Base-by-base conservation (phyloP, 2,329 filamentous ascomycete species). In the Fusarium vanettenii region DNA sequence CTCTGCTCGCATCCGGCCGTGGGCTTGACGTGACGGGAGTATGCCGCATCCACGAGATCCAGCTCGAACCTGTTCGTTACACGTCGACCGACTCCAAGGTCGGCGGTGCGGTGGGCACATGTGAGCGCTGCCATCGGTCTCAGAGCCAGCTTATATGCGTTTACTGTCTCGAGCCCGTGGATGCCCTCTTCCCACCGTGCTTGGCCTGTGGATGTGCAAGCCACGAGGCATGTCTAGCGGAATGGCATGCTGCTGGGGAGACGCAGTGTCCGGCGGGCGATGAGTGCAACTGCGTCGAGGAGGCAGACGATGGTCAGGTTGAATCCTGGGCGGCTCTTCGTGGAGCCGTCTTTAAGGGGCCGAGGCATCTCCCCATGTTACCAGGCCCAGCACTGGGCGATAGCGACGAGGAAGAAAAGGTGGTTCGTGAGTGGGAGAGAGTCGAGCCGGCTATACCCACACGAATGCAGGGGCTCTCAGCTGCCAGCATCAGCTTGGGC, bases 1-100 rank as follows among this genome's bases (percentile, higher is more conserved):
- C 85, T 3, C 79, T 90, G n/a, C 79, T 88, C 27, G 80, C 86
- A 10, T 89, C 88, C 0, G 87, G 86, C 3, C 88, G 88, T 20
- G 90, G 90, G 4, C 85, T 93, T 10, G 90, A 92, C 75, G 87
- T 92, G 3, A 90, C 88, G 0, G 91, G 91, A 41, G 86, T 92
- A 60, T 93, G 91, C 75, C 88, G 88, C 62, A 84, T 89, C 22
- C 91, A 92, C 77, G 91, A 92, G 76, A 88, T 85, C 14, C 90
- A 91, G 70, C 86, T 92, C 0, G 89, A 92, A 67, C 89, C 91
- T 3, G 80, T 90, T 9, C 85, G 87, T 31, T 88, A 89, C 77
- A 84, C 83, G 6, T 83, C 83, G 4, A 81, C 82, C 9, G 78
- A 83, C 64, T 75, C 84, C 56, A 81, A 80, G 65, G 70, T 82